Evolutionary conservation across 1,139 yeast species (phyloP).

Genomic region (Groenewaldozyma auringiensis): DNA sequence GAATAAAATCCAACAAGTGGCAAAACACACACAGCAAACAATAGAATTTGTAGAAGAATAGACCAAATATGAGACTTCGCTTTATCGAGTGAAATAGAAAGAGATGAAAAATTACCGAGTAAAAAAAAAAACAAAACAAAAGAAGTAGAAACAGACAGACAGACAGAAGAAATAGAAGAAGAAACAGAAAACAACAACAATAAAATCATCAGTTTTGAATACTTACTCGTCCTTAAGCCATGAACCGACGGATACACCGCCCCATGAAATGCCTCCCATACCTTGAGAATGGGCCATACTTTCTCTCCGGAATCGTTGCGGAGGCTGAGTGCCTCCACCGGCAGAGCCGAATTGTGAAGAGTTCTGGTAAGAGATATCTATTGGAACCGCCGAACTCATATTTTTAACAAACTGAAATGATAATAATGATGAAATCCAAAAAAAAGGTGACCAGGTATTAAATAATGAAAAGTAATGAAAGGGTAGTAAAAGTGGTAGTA

Average conservation of each 20-base stretch:
- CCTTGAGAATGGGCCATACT: constrained; percentile 95
- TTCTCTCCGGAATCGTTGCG: constrained; percentile 55
- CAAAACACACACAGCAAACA: too few species aligned
- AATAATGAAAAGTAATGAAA: neutral
- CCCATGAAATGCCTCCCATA: constrained; percentile 98
- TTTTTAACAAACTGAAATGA: neutral
- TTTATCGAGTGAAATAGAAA: too few species aligned
- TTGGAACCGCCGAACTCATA: constrained; percentile 35
- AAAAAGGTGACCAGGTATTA: neutral
- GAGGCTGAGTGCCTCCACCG: constrained; percentile 23
- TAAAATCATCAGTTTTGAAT: constrained; percentile 13
- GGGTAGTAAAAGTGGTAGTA: neutral
- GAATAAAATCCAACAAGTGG: too few species aligned
- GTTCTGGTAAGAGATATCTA: constrained; percentile 33
- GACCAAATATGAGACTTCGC: too few species aligned
- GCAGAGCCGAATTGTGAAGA: constrained; percentile 3
- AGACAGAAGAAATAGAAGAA: constrained; percentile 1
- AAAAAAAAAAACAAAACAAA: too few species aligned
- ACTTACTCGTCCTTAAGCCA: constrained; percentile 91
- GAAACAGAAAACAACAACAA: constrained; percentile 16
- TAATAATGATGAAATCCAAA: neutral
- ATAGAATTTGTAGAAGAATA: too few species aligned
- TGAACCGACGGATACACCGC: constrained; percentile 86
- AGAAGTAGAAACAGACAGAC: neutral
- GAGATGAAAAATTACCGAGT: too few species aligned